These are phyloP conservation scores for Metroxylon sagu DNA, from an alignment of 176 grass and related monocot species.

Conservation along the genomic window DNA sequence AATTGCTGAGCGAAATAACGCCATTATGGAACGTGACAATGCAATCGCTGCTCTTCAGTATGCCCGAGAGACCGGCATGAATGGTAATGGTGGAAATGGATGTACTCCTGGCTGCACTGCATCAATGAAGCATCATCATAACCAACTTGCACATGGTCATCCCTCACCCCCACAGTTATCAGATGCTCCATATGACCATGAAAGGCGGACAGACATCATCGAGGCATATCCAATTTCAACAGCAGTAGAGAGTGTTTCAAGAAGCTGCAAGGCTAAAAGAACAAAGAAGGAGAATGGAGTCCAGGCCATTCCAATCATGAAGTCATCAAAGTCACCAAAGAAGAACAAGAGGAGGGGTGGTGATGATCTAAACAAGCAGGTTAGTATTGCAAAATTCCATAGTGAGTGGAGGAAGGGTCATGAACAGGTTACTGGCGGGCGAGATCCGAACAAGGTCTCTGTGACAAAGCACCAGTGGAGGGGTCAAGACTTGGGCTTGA, in stretches of 20 bases:
- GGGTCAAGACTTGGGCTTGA: constrained; percentile 64
- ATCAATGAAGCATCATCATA: constrained; percentile 7
- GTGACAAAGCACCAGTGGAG: constrained; percentile 67
- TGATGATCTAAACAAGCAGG: neutral
- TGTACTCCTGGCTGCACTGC: constrained; percentile 35
- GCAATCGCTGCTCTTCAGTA: constrained; percentile 61
- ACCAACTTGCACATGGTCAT: constrained; percentile 53
- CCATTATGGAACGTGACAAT: constrained; percentile 73
- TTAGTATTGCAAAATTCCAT: neutral
- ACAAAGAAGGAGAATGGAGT: constrained; percentile 38
- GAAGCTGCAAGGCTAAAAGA: constrained; percentile 37
- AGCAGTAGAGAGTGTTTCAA: constrained; percentile 25
- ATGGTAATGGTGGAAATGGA: constrained; percentile 30
- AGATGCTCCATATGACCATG: constrained; percentile 73
- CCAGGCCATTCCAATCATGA: constrained; percentile 46
- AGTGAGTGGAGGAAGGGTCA: constrained; percentile 42
- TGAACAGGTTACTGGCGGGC: constrained; percentile 7
- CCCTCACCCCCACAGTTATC: constrained; percentile 53
- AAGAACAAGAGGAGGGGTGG: constrained; percentile 52
- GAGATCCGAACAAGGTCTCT: constrained; percentile 25
- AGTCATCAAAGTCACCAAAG: constrained; percentile 35
- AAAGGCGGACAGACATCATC: constrained; percentile 63
- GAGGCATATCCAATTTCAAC: constrained; percentile 72
- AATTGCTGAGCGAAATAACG: constrained; percentile 57
- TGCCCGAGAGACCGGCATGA: constrained; percentile 41